These are phyloP conservation scores for Alternaria gaisen DNA, from an alignment of 2,329 filamentous ascomycete genomes.

Conservation along the genomic window DNA sequence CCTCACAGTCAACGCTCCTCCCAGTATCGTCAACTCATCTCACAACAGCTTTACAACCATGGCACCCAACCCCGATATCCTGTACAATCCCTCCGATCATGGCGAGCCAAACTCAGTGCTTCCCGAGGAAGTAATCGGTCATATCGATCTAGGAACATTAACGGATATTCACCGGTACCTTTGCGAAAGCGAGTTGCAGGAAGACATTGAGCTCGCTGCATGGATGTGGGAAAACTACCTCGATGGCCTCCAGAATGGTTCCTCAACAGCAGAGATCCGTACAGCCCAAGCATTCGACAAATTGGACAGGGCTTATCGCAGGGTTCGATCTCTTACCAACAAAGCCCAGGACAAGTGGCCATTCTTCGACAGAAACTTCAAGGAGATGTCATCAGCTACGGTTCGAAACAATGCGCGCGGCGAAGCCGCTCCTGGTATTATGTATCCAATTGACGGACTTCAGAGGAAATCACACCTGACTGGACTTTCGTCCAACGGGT, in stretches of 20 bases:
- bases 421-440: constrained; percentile 19
- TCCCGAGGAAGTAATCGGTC: constrained; percentile 29
- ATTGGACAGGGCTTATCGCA: constrained; percentile 40
- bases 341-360: constrained; percentile 46
- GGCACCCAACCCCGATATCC: constrained; percentile 7
- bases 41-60: constrained; percentile 13
- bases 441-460: constrained; percentile 9
- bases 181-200: constrained; percentile 26
- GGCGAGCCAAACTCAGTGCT: constrained; percentile 16
- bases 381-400: constrained; percentile 29
- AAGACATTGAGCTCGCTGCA: constrained; percentile 30
- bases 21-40: neutral
- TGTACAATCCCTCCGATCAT: constrained; percentile 8
- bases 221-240: constrained; percentile 40
- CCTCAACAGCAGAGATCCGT: constrained; percentile 22
- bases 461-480: neutral
- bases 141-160: constrained; percentile 35
- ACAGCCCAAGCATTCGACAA: constrained; percentile 33
- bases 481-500: neutral
- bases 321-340: constrained; percentile 40
- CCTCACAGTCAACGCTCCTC: neutral
- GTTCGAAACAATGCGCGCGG: constrained; percentile 32
- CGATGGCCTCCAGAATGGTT: constrained; percentile 17
- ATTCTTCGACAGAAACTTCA: constrained; percentile 37
- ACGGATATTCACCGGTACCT: constrained; percentile 33